phyloP scores from a whole-genome alignment of 352 stramenopile species.

The Globisporangium emineosum region DNA sequence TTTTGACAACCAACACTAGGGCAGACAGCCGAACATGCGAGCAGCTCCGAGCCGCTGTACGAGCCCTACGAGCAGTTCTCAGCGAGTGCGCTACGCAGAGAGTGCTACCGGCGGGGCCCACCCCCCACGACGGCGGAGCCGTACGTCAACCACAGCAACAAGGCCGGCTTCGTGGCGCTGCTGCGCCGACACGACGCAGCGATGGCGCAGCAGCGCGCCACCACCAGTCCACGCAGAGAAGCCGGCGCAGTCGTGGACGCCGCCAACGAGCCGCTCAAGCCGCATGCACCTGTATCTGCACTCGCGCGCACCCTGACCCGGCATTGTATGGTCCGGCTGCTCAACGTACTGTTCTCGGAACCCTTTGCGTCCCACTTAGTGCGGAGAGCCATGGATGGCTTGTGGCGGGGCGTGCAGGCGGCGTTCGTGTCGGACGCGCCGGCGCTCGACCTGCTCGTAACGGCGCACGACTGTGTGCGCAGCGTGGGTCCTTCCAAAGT shows the following conservation, averaged over 20 bases:
- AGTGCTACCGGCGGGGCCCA: not conserved
- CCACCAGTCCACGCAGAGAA: not conserved
- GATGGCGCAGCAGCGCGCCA: too few relatives aligned
- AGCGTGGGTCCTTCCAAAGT: not conserved
- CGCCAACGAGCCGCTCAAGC: too few relatives aligned
- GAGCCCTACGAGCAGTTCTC: not conserved
- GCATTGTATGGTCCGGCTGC: constrained; percentile 1
- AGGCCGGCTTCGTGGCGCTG: not conserved
- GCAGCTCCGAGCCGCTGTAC: not conserved
- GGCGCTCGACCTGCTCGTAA: not conserved
- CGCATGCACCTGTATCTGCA: too few relatives aligned
- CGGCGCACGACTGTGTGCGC: not conserved
- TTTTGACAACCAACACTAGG: too few relatives aligned
- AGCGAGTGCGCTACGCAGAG: not conserved
- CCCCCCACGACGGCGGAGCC: not conserved
- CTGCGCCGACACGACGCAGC: too few relatives aligned
- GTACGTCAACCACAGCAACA: not conserved
- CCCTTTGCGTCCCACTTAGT: not conserved
- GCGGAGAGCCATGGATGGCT: not conserved
- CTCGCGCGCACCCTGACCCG: not conserved
- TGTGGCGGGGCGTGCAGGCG: not conserved
- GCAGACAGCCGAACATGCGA: too few relatives aligned
- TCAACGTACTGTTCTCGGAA: constrained; percentile 8
- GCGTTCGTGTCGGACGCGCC: constrained; percentile 3
- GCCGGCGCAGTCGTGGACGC: too few relatives aligned